These are phyloP conservation scores for Metarhizium brunneum DNA, from an alignment of 2,329 filamentous ascomycete genomes.

Conservation along the genomic window DNA sequence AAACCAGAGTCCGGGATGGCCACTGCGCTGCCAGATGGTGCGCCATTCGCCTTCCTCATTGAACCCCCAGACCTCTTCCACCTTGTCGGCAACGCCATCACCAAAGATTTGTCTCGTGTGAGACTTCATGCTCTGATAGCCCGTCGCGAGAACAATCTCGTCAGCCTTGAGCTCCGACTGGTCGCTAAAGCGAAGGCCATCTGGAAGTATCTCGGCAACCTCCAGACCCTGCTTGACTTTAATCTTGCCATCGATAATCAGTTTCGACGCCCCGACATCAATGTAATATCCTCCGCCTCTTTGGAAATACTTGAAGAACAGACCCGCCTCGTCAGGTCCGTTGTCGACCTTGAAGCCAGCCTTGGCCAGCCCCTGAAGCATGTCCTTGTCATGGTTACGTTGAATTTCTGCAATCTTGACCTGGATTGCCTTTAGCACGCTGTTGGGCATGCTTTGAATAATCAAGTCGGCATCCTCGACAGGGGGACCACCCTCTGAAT, in stretches of 20 bases:
- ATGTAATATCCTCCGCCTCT: conserved; percentile 63
- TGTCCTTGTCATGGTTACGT: conserved; percentile 26
- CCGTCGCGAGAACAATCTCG: conserved; percentile 54
- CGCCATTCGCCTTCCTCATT: conserved; percentile 48
- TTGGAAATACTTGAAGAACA: conserved; percentile 55
- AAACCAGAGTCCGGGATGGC: conserved; percentile 57
- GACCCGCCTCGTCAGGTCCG: conserved; percentile 46
- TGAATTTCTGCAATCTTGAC: conserved; percentile 27
- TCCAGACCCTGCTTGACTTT: conserved; percentile 51
- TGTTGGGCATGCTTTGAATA: conserved; percentile 45
- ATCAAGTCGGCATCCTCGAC: conserved; percentile 58
- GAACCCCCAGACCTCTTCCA: conserved; percentile 53
- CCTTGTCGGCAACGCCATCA: conserved; percentile 46
- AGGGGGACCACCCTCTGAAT: conserved; percentile 43
- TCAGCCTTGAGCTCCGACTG: conserved; percentile 49
- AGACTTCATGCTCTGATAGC: conserved; percentile 60
- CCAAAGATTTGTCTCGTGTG: conserved; percentile 54
- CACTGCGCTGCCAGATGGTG: conserved; percentile 48
- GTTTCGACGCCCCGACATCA: conserved; percentile 52
- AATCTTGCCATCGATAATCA: conserved; percentile 56
- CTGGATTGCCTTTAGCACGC: conserved; percentile 52
- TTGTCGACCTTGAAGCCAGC: conserved; percentile 53
- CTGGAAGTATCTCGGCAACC: conserved; percentile 38
- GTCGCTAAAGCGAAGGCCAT: conserved; percentile 40
- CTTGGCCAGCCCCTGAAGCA: conserved; percentile 35